These are phyloP conservation scores for Aspergillus fumigatus DNA, from an alignment of 2,329 filamentous ascomycete species.

Conservation along the genomic window DNA sequence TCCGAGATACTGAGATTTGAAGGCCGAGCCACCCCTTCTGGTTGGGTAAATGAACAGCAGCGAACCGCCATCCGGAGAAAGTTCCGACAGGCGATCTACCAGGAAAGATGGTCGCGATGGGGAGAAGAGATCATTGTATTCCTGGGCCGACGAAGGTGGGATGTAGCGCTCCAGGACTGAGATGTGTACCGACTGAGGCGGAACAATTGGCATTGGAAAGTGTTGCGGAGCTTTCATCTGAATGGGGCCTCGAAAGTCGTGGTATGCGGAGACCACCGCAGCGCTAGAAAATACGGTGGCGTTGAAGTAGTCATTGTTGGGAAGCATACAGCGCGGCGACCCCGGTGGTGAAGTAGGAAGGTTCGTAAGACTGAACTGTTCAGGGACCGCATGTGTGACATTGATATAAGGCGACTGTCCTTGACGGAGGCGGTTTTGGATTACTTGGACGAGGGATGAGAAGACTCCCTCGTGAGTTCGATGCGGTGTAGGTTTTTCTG, in stretches of 20 bases:
- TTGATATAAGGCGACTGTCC: constrained; percentile 57
- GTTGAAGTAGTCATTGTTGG: constrained; percentile 59
- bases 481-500: constrained; percentile 26
- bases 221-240: constrained; percentile 37
- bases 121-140: constrained; percentile 57
- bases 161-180: constrained; percentile 62
- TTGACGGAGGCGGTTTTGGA: constrained; percentile 50
- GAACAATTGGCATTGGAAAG: constrained; percentile 54
- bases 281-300: constrained; percentile 59
- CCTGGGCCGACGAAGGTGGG: constrained; percentile 55
- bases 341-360: constrained; percentile 60
- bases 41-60: constrained; percentile 62
- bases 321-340: constrained; percentile 48
- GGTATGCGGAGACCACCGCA: constrained; percentile 55
- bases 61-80: constrained; percentile 54
- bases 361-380: constrained; percentile 58
- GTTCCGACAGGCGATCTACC: constrained; percentile 57
- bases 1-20: constrained; percentile 56
- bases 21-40: constrained; percentile 51
- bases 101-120: constrained; percentile 53
- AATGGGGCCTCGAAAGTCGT: constrained; percentile 49
- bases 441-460: constrained; percentile 49
- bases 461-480: constrained; percentile 43
- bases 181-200: constrained; percentile 56
- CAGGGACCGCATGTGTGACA: constrained; percentile 60